Base-by-base conservation (phyloP, 176 grass and related monocot species). In the Musa troglodytarum region DNA sequence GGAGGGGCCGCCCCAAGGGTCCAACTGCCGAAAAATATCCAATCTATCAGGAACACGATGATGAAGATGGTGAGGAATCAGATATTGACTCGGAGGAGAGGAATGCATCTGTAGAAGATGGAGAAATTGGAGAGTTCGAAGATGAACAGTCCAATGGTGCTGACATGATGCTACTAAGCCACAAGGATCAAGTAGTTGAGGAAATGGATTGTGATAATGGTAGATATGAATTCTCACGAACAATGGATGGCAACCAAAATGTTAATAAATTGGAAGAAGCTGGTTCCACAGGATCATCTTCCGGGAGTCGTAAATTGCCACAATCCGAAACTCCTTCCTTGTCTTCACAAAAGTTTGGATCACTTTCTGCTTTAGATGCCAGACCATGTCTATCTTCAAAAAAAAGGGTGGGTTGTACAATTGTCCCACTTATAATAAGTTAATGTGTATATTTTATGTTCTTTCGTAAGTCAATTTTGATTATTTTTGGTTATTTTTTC, bases 281-380 rank as follows among this genome's bases (percentile, higher is more conserved):
- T 77, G 86, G 81, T 61, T 95, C 90, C 66, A 89, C 88, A 29
- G 88, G 91, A 49, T 94, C 91, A 86, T 98, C 95, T 77, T 98
- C 90, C 80, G 95, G 90, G 69, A 91, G 84, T 86, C 72, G 82
- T 78, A 87, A 86, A 85, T 77, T 98, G 72, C 86, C 85, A 52
- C 88, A 82, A 75, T 86, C 61, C 66, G 19, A 61, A 52, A 66
- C 75, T 52, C 75, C 75, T 53, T n/a, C 55, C 15, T 14, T 77
- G 21, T 77, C 75, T 53, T 77, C 61, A 11, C 75, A 77, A 21
- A 77, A 77, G 61, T 77, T 77, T 66, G 75, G 75, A 52, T 77
- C 59, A 14, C 61, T 77, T 25, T 77, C 75, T 77, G 43, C 62
- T 25, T 52, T 77, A 65, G 75, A 77, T 53, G 75, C 75, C 49